A percentile compares a stretch with the other conserved stretches of the same genome.
phyloP scores from a whole-genome alignment of 352 stramenopile species.

The Pseudoperonospora humuli region DNA sequence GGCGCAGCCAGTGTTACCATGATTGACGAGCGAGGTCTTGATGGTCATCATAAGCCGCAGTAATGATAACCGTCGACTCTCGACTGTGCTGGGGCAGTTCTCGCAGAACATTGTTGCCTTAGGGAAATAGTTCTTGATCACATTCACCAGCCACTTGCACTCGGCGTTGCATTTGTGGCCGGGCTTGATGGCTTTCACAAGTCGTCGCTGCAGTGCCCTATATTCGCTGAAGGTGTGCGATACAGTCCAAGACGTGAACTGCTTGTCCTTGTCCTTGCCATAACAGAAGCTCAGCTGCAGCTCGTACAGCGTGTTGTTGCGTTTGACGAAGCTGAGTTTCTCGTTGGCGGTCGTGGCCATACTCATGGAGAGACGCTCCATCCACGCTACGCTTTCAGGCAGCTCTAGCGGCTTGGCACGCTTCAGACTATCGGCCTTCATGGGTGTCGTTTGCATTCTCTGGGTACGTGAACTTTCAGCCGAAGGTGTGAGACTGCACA shows the following conservation, averaged over 20 bases:
- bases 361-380: slow-evolving; percentile 18
- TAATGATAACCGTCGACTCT: slow-evolving; percentile 21
- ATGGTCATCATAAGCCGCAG: slow-evolving; percentile 19
- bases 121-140: slow-evolving; percentile 48
- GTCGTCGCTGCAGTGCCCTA: slow-evolving; percentile 29
- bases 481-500: slow-evolving; percentile 6
- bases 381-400: slow-evolving; percentile 23
- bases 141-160: slow-evolving; percentile 45
- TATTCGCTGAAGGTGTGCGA: slow-evolving; percentile 37
- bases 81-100: slow-evolving; percentile 22
- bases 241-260: slow-evolving; percentile 19
- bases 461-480: not conserved
- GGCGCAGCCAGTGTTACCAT: slow-evolving; percentile 20
- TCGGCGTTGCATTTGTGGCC: slow-evolving; percentile 54
- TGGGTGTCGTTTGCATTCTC: slow-evolving; percentile 2
- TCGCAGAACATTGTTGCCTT: slow-evolving; percentile 29
- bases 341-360: slow-evolving; percentile 21
- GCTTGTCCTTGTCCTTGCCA: not conserved
- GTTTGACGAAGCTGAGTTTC: slow-evolving; percentile 17
- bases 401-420: slow-evolving; percentile 15
- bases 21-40: slow-evolving; percentile 24
- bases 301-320: slow-evolving; percentile 27
- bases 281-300: slow-evolving; percentile 26
- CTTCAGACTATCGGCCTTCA: slow-evolving; percentile 16
- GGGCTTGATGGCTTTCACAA: slow-evolving; percentile 32